These are phyloP conservation scores for Lepidopterella palustris DNA, from an alignment of 495 filamentous ascomycete genomes.

Conservation along the genomic window DNA sequence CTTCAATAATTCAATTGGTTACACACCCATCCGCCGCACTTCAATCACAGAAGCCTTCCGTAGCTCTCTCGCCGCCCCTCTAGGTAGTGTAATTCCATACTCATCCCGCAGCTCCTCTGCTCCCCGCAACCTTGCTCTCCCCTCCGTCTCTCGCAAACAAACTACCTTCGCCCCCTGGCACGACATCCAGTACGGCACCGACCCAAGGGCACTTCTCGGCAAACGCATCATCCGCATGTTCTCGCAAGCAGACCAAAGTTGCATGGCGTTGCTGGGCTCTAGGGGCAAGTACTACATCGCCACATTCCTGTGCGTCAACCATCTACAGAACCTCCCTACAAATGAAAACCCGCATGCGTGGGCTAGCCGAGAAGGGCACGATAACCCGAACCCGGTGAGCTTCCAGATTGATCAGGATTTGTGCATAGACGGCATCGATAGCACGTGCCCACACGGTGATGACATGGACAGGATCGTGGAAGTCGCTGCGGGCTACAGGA, in stretches of 20 bases:
- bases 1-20: too few relatives aligned
- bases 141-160: not conserved
- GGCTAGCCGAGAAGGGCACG: not conserved
- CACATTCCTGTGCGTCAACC: not conserved
- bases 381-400: not conserved
- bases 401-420: not conserved
- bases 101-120: too few relatives aligned
- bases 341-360: not conserved
- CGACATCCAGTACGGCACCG: not conserved
- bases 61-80: too few relatives aligned
- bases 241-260: not conserved
- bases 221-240: not conserved
- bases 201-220: not conserved
- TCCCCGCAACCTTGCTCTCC: too few relatives aligned
- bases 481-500: not conserved
- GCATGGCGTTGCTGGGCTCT: not conserved
- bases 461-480: not conserved
- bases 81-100: too few relatives aligned
- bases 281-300: not conserved
- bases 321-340: not conserved
- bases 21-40: too few relatives aligned
- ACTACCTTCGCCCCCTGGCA: not conserved
- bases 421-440: not conserved
- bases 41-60: too few relatives aligned
- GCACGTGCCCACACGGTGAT: not conserved